Conservation (phyloP, 176 grass and related monocot genomes). For the Echinochloa phyllopogon region DNA sequence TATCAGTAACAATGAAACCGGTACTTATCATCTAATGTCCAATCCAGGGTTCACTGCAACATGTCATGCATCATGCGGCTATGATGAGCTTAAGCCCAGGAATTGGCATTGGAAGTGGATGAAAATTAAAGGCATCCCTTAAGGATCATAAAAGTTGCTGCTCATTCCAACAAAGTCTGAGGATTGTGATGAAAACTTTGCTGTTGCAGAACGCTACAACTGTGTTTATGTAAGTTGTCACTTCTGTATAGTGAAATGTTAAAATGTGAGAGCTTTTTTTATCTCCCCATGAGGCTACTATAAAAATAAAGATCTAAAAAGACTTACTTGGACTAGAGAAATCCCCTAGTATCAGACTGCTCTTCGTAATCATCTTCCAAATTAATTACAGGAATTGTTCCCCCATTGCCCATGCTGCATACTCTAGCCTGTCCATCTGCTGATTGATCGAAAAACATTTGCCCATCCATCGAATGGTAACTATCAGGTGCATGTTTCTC, state of each 20-base stretch:
- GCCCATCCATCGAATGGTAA: constrained; percentile 23
- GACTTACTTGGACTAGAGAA: constrained; percentile 53
- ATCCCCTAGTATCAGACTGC: constrained; percentile 38
- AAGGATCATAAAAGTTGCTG: background rate
- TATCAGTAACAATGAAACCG: background rate
- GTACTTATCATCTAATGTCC: constrained; percentile 2
- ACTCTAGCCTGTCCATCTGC: constrained; percentile 20
- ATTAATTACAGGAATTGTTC: constrained; percentile 53
- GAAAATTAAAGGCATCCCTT: background rate
- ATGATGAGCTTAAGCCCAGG: background rate
- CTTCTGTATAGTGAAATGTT: constrained; percentile 47
- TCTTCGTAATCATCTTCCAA: constrained; percentile 49
- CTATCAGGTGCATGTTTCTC: constrained; percentile 12
- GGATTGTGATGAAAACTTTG: constrained; percentile 42
- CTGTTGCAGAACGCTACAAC: constrained; percentile 32
- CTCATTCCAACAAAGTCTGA: constrained; percentile 3
- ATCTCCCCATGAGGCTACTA: constrained; percentile 10
- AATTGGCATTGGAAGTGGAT: background rate
- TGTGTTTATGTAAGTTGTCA: constrained; percentile 14
- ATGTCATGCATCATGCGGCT: background rate
- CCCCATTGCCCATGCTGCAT: constrained; percentile 9
- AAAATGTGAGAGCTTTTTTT: constrained; percentile 33
- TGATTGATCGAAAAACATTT: constrained; percentile 34
- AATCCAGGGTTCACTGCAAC: background rate
- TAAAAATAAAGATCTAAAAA: constrained; percentile 19